phyloP scores from a whole-genome alignment of 768 basidiomycete species.

The Phlebiopsis gigantea region DNA sequence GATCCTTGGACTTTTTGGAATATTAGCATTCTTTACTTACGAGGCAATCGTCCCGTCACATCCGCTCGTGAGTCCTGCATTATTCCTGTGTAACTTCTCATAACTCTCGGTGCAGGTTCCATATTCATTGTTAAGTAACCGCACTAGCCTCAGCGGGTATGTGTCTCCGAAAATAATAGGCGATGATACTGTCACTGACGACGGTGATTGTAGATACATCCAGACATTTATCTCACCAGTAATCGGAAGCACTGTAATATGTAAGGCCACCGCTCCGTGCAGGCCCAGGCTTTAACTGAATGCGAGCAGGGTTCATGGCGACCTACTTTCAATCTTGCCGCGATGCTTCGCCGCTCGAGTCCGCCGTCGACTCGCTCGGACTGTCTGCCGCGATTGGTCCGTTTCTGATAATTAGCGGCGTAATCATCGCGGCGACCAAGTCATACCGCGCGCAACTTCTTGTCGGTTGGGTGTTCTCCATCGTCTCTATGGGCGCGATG shows the following conservation, averaged over 20 bases:
- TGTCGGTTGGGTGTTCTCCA: constrained; percentile 31
- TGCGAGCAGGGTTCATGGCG: constrained; percentile 30
- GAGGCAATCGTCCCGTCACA: constrained; percentile 18
- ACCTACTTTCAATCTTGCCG: constrained; percentile 40
- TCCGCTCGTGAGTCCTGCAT: constrained; percentile 17
- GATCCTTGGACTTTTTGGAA: constrained; percentile 28
- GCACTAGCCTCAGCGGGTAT: constrained; percentile 9
- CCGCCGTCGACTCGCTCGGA: constrained; percentile 18
- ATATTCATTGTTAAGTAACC: constrained; percentile 4
- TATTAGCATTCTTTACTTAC: constrained; percentile 21
- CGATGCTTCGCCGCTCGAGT: constrained; percentile 25
- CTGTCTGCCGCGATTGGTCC: not conserved
- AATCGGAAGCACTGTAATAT: constrained; percentile 5
- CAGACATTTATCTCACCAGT: constrained; percentile 19
- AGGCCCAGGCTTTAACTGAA: not conserved
- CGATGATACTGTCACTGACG: not conserved
- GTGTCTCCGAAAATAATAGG: not conserved
- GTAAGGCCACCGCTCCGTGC: not conserved
- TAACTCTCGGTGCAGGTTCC: not conserved
- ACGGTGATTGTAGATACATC: constrained; percentile 17
- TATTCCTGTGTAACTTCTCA: not conserved
- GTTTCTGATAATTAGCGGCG: constrained; percentile 20
- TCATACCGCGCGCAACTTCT: constrained; percentile 24
- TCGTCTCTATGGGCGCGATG: constrained; percentile 35
- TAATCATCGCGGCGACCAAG: constrained; percentile 17